Conservation (phyloP, 495 filamentous ascomycete genomes). For the Cetradonia linearis region DNA sequence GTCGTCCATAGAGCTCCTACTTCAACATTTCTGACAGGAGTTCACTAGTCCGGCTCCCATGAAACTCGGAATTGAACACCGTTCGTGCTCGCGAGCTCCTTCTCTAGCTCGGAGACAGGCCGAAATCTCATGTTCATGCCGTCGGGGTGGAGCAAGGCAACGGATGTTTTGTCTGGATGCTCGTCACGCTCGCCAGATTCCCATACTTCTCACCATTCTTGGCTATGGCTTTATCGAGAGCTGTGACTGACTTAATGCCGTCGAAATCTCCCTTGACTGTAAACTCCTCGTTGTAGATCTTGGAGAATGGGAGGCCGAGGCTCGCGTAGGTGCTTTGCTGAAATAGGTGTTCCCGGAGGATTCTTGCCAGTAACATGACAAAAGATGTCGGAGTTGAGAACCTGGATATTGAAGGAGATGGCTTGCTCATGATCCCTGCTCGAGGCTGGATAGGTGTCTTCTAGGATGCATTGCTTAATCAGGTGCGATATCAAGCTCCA, state of each 20-base stretch:
- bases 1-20: no score
- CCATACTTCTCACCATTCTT: no score
- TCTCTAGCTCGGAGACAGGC: conserved; percentile 10
- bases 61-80: conserved; percentile 5
- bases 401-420: conserved; percentile 34
- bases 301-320: conserved; percentile 31
- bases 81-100: conserved; percentile 16
- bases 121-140: conserved; percentile 2
- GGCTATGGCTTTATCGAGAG: conserved; percentile 5
- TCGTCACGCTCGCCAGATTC: conserved; percentile 11
- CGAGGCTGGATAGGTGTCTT: conserved; percentile 19
- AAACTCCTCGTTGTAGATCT: conserved; percentile 19
- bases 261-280: conserved; percentile 21
- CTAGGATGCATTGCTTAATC: conserved; percentile 24
- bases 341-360: conserved; percentile 31
- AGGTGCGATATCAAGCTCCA: conserved; percentile 18
- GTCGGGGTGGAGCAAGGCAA: conserved; percentile 19
- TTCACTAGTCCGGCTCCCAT: no score
- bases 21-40: no score
- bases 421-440: conserved; percentile 30
- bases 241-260: conserved; percentile 17
- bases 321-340: conserved; percentile 29
- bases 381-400: conserved; percentile 28
- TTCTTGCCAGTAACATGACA: conserved; percentile 28
- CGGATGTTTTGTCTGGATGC: not conserved